Evolutionary conservation across 345 rosid species (phyloP), one percentile per base, ranked within the genome.

Genomic region (Euphorbia lathyris): DNA sequence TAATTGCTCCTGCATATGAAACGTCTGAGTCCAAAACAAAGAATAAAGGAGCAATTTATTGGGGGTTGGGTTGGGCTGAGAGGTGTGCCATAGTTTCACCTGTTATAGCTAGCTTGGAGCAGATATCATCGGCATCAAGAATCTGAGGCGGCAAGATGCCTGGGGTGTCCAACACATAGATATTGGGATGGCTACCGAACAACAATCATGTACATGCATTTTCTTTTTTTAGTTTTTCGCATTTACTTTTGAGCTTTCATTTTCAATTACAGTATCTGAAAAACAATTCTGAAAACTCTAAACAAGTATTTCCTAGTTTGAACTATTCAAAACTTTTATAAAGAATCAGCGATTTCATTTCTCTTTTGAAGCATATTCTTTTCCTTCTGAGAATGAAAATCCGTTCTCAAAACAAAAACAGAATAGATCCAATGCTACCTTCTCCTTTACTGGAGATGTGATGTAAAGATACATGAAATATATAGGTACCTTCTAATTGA

Each of bases 151-250:
- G 92, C 76, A 93, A 86, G 59, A 93, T 69, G 40, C 98, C 89
- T 11, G 98, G 98, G 30, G 98, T 92, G 76, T 92, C 98, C 72
- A 92, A 68, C 36, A 90, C 81, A 71, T 86, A 92, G 20, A 88
- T 68, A 74, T 81, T 90, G 17, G 98, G 97, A 84, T 87, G 91
- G 80, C 98, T 90, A 29, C 84, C 92, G 20, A 51, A 25, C 34
- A 61, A n/a, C 27, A 36, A 38, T 8, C 9, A 2, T n/a, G 3
- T 19, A 34, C 12, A 9, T n/a, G 0, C 7, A 19, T 20, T 19
- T 32, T 60, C 32, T 27, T 3, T 9, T 59, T 29, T 52, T 20
- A 52, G 2, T 52, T 52, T 52, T 9, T 19, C 25, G 11, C 25
- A 19, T 52, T 25, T 20, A 11, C 9, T 23, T 22, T 32, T 32